Percentiles rank a stretch among this genome's conserved stretches.
These are phyloP conservation scores for Trichopus zeylanicus DNA, from an alignment of 116 monocot genomes.

Conservation along the genomic window DNA sequence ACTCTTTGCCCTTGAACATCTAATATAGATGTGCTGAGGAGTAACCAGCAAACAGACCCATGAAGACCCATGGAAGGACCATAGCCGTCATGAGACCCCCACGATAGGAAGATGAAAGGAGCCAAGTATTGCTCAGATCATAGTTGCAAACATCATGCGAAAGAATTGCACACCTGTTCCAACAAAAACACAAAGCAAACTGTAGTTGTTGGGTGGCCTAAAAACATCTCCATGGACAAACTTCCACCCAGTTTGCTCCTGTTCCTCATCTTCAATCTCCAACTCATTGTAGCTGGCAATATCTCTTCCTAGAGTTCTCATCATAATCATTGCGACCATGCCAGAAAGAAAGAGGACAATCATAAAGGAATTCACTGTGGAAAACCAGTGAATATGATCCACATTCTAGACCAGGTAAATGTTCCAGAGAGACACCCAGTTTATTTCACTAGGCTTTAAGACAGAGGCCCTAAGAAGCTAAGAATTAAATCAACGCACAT, in stretches of 20 bases:
- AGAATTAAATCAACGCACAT: not conserved
- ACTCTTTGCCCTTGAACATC: conserved; percentile 52
- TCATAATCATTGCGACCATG: conserved; percentile 67
- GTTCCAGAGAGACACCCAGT: conserved; percentile 57
- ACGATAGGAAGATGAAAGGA: conserved; percentile 47
- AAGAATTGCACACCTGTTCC: conserved; percentile 53
- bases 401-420: conserved; percentile 49
- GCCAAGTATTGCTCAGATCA: conserved; percentile 49
- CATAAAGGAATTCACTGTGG: conserved; percentile 56
- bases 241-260: conserved; percentile 63
- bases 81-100: conserved; percentile 58
- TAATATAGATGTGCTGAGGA: conserved; percentile 39
- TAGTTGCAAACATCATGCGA: conserved; percentile 45
- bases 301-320: conserved; percentile 48
- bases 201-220: conserved; percentile 32
- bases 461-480: not conserved
- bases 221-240: conserved; percentile 56
- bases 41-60: conserved; percentile 53
- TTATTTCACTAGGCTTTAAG: conserved; percentile 34
- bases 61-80: conserved; percentile 58
- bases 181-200: conserved; percentile 51
- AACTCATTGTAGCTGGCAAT: conserved; percentile 55
- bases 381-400: conserved; percentile 63
- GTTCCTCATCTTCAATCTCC: conserved; percentile 46
- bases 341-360: conserved; percentile 56